A percentile compares a stretch with the other conserved stretches of the same genome.
Conservation (phyloP, 2,329 filamentous ascomycete species). For the Colletotrichum spinosum region DNA sequence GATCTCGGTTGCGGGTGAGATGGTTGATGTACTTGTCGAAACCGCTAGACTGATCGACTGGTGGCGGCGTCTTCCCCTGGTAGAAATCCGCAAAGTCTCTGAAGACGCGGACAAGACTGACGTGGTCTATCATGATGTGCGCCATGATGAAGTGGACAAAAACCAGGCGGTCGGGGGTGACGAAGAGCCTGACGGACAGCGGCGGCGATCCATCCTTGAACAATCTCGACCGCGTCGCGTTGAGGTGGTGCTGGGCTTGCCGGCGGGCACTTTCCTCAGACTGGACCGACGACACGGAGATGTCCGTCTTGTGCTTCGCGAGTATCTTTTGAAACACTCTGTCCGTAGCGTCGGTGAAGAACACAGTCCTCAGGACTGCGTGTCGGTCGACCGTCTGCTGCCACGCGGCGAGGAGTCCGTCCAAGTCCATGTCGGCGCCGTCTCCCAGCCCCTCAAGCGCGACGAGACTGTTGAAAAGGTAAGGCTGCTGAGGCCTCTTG, state of each 20-base stretch:
- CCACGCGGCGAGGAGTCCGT: slow-evolving; percentile 62
- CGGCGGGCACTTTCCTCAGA: slow-evolving; percentile 4
- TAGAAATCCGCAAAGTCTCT: slow-evolving; percentile 3
- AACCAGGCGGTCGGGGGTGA: background rate
- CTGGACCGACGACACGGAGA: background rate
- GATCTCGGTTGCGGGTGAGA: background rate
- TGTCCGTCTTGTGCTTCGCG: slow-evolving; percentile 46
- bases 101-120: slow-evolving; percentile 24
- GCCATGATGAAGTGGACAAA: slow-evolving; percentile 21
- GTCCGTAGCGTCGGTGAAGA: slow-evolving; percentile 56
- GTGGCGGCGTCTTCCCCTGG: background rate
- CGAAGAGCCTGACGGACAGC: background rate
- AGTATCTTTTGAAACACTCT: slow-evolving; percentile 43
- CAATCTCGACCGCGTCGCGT: background rate
- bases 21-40: slow-evolving; percentile 13
- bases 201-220: slow-evolving; percentile 11
- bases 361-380: slow-evolving; percentile 74
- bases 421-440: slow-evolving; percentile 46
- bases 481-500: slow-evolving; percentile 4
- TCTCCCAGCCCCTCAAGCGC: background rate
- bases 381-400: slow-evolving; percentile 67
- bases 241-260: slow-evolving; percentile 8
- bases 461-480: slow-evolving; percentile 59
- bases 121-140: slow-evolving; percentile 25
- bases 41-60: background rate